Conservation (phyloP, 495 filamentous ascomycete species). For the Xylaria venustula region DNA sequence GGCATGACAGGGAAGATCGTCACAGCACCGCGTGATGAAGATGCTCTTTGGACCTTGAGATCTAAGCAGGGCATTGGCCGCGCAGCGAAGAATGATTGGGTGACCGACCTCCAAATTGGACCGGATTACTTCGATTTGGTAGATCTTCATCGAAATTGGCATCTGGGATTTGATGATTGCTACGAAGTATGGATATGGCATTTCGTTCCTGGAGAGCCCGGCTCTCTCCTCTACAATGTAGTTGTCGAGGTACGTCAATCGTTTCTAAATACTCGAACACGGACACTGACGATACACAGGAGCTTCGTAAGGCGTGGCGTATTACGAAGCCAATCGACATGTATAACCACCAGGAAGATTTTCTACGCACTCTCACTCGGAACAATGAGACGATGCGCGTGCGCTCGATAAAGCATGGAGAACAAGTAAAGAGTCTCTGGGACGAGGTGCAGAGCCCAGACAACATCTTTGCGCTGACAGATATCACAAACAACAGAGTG, state of each 20-base stretch:
- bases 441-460: slow-evolving; percentile 31
- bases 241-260: slow-evolving; percentile 28
- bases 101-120: slow-evolving; percentile 34
- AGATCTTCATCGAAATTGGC: slow-evolving; percentile 41
- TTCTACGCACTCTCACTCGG: slow-evolving; percentile 38
- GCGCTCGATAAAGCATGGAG: slow-evolving; percentile 41
- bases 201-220: slow-evolving; percentile 32
- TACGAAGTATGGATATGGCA: slow-evolving; percentile 55
- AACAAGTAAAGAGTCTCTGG: slow-evolving; percentile 37
- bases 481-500: slow-evolving; percentile 15
- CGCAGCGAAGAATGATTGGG: slow-evolving; percentile 44
- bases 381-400: slow-evolving; percentile 37
- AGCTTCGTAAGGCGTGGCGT: slow-evolving; percentile 39
- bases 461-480: slow-evolving; percentile 23
- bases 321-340: slow-evolving; percentile 26
- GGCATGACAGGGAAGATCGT: slow-evolving; percentile 48
- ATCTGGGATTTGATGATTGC: slow-evolving; percentile 48
- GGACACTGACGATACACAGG: slow-evolving; percentile 22
- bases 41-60: slow-evolving; percentile 46
- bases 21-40: slow-evolving; percentile 34
- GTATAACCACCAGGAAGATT: slow-evolving; percentile 33
- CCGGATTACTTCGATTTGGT: slow-evolving; percentile 40
- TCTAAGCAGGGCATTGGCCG: slow-evolving; percentile 44
- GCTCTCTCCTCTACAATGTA: slow-evolving; percentile 26
- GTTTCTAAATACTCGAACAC: neutral